Conservation (phyloP, 148 eudicot genomes). For the Gaultheria prostrata region DNA sequence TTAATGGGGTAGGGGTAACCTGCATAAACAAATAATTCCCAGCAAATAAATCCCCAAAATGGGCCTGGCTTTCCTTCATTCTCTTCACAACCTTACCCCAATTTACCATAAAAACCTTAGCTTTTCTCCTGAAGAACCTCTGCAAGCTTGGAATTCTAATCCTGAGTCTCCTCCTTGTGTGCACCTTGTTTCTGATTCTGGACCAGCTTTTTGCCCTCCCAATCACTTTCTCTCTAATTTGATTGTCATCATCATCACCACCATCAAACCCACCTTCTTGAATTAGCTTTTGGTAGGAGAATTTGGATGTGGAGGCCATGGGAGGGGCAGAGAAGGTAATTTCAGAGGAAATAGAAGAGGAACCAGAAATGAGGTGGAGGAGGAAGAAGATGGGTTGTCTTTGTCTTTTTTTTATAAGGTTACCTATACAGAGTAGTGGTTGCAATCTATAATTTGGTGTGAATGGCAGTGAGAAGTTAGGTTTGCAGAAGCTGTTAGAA, state of each 20-base stretch:
- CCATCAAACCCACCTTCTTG: constrained; percentile 43
- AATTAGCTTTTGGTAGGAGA: constrained; percentile 61
- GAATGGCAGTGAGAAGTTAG: constrained; percentile 11
- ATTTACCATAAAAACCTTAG: constrained; percentile 30
- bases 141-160: constrained; percentile 55
- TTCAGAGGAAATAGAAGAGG: not conserved
- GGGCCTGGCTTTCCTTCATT: constrained; percentile 63
- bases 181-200: constrained; percentile 27
- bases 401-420: not conserved
- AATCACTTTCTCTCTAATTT: constrained; percentile 23
- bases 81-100: constrained; percentile 54
- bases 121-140: constrained; percentile 49
- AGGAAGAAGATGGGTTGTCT: not conserved
- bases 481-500: constrained; percentile 32
- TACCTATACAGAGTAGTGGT: not conserved
- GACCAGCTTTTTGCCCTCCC: constrained; percentile 32
- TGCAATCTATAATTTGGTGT: not conserved
- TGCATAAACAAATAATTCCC: constrained; percentile 88
- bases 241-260: constrained; percentile 27
- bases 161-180: constrained; percentile 36
- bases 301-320: constrained; percentile 27
- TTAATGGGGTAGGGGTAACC: constrained; percentile 57
- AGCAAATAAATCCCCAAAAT: constrained; percentile 82
- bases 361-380: not conserved
- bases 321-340: not conserved